Conservation (phyloP, 495 filamentous ascomycete genomes). For the Lentithecium fluviatile region DNA sequence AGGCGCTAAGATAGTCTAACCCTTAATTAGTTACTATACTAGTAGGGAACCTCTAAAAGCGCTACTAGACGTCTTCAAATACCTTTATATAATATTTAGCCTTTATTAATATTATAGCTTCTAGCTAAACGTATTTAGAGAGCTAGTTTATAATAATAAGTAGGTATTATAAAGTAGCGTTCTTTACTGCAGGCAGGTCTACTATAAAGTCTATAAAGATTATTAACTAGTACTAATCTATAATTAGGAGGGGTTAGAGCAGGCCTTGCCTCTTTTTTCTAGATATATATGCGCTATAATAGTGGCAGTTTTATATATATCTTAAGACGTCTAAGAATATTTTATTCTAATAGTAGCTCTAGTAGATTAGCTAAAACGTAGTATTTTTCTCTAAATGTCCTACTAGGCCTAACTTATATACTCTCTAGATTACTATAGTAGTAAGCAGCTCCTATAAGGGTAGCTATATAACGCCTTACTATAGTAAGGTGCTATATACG, state of each 20-base stretch:
- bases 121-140: slow-evolving; percentile 2
- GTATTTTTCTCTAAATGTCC: slow-evolving; percentile 1
- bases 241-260: slow-evolving; percentile 1
- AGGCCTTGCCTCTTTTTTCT: not conserved
- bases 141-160: not conserved
- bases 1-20: not conserved
- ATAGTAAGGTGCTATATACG: slow-evolving; percentile 1
- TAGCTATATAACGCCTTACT: not conserved
- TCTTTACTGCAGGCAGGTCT: not conserved
- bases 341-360: not conserved
- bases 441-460: not conserved
- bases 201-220: slow-evolving; percentile 7
- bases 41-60: not conserved
- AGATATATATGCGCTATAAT: slow-evolving; percentile 1
- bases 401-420: not conserved
- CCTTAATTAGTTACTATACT: not conserved
- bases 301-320: slow-evolving; percentile 6
- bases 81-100: not conserved
- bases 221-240: not conserved
- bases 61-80: not conserved
- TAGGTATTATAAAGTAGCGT: not conserved
- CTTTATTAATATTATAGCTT: slow-evolving; percentile 1
- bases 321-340: not conserved
- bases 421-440: not conserved
- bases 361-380: not conserved